A percentile compares a stretch with the other conserved stretches of the same genome.
Evolutionary conservation across 495 filamentous ascomycete species (phyloP).

Genomic region (Penicillium taxi): DNA sequence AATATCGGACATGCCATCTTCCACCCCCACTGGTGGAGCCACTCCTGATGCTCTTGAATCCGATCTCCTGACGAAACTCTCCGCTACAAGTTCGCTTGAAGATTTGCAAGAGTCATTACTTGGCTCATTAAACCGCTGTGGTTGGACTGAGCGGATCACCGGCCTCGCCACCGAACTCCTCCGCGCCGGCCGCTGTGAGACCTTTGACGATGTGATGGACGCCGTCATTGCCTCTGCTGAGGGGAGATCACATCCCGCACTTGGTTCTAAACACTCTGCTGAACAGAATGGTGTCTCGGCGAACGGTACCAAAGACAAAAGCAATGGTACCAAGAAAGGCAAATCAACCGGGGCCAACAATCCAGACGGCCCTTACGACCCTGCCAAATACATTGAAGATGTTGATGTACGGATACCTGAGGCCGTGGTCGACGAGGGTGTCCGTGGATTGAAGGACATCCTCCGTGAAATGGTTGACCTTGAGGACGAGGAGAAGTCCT

Average conservation of each 20-base stretch:
- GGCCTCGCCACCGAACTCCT: constrained; percentile 36
- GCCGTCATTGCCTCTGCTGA: constrained; percentile 37
- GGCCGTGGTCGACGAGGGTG: constrained; percentile 38
- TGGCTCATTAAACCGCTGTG: constrained; percentile 33
- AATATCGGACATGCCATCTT: constrained; percentile 27
- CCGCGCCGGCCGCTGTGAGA: constrained; percentile 40
- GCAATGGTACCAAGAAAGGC: constrained; percentile 21
- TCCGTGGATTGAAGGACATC: constrained; percentile 39
- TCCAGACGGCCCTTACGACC: constrained; percentile 14
- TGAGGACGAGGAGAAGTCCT: constrained; percentile 27
- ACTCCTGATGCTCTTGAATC: constrained; percentile 36
- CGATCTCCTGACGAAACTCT: constrained; percentile 37
- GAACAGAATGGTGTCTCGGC: constrained; percentile 11
- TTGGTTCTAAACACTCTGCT: constrained; percentile 12
- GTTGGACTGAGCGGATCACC: constrained; percentile 39
- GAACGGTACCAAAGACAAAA: constrained; percentile 20
- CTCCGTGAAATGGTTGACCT: constrained; percentile 43
- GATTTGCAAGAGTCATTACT: constrained; percentile 38
- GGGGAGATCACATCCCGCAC: constrained; percentile 26
- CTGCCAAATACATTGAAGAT: constrained; percentile 27
- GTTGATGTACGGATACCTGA: constrained; percentile 37
- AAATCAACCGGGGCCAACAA: constrained; percentile 5
- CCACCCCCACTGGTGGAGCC: constrained; percentile 17
- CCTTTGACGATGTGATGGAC: constrained; percentile 41
- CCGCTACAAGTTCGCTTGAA: constrained; percentile 35